Evolutionary conservation across 768 basidiomycete genomes (phyloP).

Genomic region (Boletus rubroflammeus): DNA sequence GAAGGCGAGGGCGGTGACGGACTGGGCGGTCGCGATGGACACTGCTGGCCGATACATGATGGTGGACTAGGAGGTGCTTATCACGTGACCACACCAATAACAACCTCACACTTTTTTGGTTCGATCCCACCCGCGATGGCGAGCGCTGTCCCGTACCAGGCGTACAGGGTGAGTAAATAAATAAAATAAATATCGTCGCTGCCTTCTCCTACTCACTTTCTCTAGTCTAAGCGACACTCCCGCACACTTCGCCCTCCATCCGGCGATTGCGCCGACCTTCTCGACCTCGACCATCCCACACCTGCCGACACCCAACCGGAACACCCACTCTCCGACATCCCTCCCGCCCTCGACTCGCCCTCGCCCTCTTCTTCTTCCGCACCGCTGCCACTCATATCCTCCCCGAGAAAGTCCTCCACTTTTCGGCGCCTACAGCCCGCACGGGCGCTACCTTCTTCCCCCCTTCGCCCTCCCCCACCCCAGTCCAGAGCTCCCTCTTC

Average conservation of each 20-base stretch:
- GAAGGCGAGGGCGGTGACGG: conserved; percentile 76
- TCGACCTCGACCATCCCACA: too few species aligned
- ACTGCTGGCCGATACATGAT: conserved; percentile 20
- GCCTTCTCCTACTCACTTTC: too few species aligned
- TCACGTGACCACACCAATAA: conserved; percentile 25
- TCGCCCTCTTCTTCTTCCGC: conserved; percentile 9
- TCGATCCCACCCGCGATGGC: too few species aligned
- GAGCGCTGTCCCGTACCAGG: conserved; percentile 45
- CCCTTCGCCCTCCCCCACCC: conserved; percentile 31
- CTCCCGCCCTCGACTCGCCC: too few species aligned
- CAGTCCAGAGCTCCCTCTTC: conserved; percentile 18
- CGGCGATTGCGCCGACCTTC: too few species aligned
- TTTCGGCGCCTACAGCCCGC: conserved; percentile 48
- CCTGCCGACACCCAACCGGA: too few species aligned
- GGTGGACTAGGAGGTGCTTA: neutral
- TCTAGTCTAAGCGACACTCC: too few species aligned
- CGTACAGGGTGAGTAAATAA: conserved; percentile 44
- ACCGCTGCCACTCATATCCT: neutral
- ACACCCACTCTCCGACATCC: too few species aligned
- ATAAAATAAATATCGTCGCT: too few species aligned
- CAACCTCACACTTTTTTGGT: too few species aligned
- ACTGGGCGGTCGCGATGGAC: conserved; percentile 33
- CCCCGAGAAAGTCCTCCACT: conserved; percentile 40
- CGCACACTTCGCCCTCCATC: too few species aligned
- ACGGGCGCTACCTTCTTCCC: conserved; percentile 30